Conservation (phyloP, 2,329 filamentous ascomycete species). For the Aspergillus quadrilineatus region DNA sequence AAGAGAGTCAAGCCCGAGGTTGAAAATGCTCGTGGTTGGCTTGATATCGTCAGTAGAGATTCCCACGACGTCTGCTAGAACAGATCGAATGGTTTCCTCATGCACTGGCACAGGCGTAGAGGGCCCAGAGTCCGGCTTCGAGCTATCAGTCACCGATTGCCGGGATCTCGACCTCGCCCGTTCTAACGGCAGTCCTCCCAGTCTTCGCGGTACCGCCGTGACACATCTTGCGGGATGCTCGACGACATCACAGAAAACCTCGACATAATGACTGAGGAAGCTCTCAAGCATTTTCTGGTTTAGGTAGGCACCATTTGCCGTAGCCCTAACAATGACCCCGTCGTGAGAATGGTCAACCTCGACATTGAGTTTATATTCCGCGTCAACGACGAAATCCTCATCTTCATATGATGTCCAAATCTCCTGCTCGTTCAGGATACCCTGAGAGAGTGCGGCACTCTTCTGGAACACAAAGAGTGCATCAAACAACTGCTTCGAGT, state of each 20-base stretch:
- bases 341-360: slow-evolving; percentile 29
- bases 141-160: neutral
- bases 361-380: slow-evolving; percentile 33
- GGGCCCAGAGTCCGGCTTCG: neutral
- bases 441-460: slow-evolving; percentile 19
- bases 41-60: slow-evolving; percentile 23
- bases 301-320: slow-evolving; percentile 25
- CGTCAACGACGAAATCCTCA: slow-evolving; percentile 22
- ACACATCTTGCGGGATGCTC: slow-evolving; percentile 27
- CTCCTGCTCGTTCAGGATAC: slow-evolving; percentile 17
- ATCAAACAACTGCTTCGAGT: slow-evolving; percentile 45
- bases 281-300: slow-evolving; percentile 20
- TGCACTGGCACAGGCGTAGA: slow-evolving; percentile 6
- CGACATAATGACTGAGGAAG: slow-evolving; percentile 21
- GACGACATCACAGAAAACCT: slow-evolving; percentile 28
- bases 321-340: slow-evolving; percentile 22
- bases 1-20: slow-evolving; percentile 33
- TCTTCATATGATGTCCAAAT: slow-evolving; percentile 27
- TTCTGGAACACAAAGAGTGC: slow-evolving; percentile 55
- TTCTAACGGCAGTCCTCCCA: slow-evolving; percentile 25
- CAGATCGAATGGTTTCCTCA: slow-evolving; percentile 21
- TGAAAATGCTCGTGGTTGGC: slow-evolving; percentile 31
- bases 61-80: slow-evolving; percentile 26
- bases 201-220: slow-evolving; percentile 22
- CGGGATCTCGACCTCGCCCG: neutral